A percentile compares a stretch with the other conserved stretches of the same genome.
Conservation (phyloP, 106 monocot genomes). For the Narthecium ossifragum region DNA sequence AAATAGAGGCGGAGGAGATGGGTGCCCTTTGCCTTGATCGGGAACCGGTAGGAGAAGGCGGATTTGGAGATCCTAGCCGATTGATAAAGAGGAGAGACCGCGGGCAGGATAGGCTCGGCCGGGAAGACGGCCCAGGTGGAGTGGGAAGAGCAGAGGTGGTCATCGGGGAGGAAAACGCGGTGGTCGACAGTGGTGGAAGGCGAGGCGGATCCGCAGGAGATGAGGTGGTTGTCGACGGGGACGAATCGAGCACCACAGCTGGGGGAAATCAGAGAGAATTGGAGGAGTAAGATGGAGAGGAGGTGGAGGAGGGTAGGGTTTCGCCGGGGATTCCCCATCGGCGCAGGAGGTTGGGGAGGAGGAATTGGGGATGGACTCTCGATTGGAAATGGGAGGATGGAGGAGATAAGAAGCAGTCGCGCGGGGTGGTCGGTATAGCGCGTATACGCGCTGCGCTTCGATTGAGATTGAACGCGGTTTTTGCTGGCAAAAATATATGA, state of each 20-base stretch:
- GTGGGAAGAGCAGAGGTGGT: slow-evolving; percentile 12
- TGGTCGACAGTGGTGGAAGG: slow-evolving; percentile 15
- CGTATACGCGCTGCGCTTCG: not conserved
- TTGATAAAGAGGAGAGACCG: slow-evolving; percentile 31
- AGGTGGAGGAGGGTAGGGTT: slow-evolving; percentile 18
- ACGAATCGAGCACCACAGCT: slow-evolving; percentile 7
- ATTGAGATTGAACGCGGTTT: not conserved
- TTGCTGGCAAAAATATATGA: not conserved
- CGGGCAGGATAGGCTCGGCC: not conserved
- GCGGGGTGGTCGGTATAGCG: not conserved
- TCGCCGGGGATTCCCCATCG: not conserved
- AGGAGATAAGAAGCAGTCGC: not conserved
- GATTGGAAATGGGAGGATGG: not conserved
- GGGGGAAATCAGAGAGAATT: not conserved
- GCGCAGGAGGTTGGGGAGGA: not conserved
- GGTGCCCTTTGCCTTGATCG: slow-evolving; percentile 22
- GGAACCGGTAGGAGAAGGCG: slow-evolving; percentile 49
- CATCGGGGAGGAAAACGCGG: slow-evolving; percentile 41
- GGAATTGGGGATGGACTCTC: not conserved
- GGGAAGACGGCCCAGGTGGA: not conserved
- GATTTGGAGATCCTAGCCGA: slow-evolving; percentile 61
- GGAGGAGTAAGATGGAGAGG: slow-evolving; percentile 10
- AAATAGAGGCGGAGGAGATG: slow-evolving; percentile 84
- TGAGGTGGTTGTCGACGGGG: slow-evolving; percentile 29
- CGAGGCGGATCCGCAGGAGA: slow-evolving; percentile 30